Evolutionary conservation across 345 rosid genomes (phyloP).

Genomic region (Pistacia vera): DNA sequence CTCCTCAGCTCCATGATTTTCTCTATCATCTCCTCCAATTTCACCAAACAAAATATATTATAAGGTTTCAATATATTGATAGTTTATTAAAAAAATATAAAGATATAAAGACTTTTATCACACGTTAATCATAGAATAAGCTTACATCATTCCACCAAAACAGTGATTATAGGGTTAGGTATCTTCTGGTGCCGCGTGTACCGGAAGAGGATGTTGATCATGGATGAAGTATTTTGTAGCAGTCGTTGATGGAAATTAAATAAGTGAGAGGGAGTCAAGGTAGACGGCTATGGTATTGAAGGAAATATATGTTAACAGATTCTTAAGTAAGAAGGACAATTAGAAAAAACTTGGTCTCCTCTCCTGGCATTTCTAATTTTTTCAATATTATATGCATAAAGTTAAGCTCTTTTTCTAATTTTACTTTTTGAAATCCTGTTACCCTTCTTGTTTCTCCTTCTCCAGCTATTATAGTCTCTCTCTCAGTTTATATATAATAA

Average conservation of each 20-base stretch:
- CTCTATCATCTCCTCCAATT: no score
- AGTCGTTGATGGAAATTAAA: neutral
- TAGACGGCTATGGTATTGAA: slow-evolving; percentile 17
- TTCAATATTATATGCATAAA: slow-evolving; percentile 36
- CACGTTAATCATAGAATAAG: no score
- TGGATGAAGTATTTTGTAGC: no score
- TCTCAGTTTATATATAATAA: slow-evolving; percentile 27
- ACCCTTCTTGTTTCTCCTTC: slow-evolving; percentile 47
- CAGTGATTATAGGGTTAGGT: no score
- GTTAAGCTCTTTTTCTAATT: slow-evolving; percentile 28
- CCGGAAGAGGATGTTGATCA: no score
- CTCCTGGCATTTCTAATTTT: slow-evolving; percentile 45
- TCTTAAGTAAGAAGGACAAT: slow-evolving; percentile 34
- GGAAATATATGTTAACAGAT: slow-evolving; percentile 12
- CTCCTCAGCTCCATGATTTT: neutral
- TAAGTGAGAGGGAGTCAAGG: slow-evolving; percentile 28
- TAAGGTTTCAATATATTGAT: no score
- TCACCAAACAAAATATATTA: no score
- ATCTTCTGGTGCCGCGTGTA: no score
- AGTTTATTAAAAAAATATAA: no score
- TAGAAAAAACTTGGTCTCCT: slow-evolving; percentile 53
- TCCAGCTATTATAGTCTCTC: slow-evolving; percentile 58
- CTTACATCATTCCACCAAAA: no score
- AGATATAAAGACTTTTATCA: no score
- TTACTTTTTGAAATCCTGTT: slow-evolving; percentile 47